Conservation (phyloP, 148 eudicot species). For the Gaultheria prostrata region DNA sequence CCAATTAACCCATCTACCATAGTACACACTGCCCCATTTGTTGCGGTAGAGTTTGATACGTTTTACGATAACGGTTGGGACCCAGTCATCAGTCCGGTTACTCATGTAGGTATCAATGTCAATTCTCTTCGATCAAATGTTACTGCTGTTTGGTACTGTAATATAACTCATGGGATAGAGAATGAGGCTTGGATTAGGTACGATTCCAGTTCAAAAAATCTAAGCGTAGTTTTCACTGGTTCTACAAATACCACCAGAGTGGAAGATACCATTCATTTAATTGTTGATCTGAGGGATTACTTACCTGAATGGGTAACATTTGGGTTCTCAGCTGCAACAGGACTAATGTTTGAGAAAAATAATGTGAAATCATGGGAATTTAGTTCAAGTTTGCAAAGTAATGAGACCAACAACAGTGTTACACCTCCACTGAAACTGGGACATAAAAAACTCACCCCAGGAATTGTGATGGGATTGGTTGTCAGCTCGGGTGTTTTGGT, state of each 20-base stretch:
- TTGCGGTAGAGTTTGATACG: slow-evolving; percentile 22
- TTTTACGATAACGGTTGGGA: background rate
- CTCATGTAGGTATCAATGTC: slow-evolving; percentile 14
- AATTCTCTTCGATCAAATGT: slow-evolving; percentile 11
- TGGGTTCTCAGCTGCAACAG: no score
- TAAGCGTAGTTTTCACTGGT: background rate
- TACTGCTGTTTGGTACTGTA: background rate
- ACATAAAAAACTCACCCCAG: no score
- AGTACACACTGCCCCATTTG: background rate
- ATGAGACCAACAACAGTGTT: no score
- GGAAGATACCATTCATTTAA: background rate
- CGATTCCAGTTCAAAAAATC: background rate
- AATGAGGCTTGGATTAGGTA: slow-evolving; percentile 17
- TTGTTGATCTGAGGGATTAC: background rate
- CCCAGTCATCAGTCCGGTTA: background rate
- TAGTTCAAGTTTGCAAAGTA: background rate
- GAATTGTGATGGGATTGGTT: slow-evolving; percentile 5
- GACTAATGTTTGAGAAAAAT: no score
- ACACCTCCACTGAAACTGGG: background rate
- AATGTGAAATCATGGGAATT: background rate
- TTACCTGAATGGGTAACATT: no score
- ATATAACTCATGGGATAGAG: slow-evolving; percentile 9
- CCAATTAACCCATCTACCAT: background rate
- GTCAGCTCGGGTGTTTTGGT: slow-evolving; percentile 5
- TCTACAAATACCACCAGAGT: background rate